Evolutionary conservation across 192 early-diverging fungal genomes (phyloP), one percentile per base, ranked within the genome.

Genomic region (Entophlyctis luteolus): DNA sequence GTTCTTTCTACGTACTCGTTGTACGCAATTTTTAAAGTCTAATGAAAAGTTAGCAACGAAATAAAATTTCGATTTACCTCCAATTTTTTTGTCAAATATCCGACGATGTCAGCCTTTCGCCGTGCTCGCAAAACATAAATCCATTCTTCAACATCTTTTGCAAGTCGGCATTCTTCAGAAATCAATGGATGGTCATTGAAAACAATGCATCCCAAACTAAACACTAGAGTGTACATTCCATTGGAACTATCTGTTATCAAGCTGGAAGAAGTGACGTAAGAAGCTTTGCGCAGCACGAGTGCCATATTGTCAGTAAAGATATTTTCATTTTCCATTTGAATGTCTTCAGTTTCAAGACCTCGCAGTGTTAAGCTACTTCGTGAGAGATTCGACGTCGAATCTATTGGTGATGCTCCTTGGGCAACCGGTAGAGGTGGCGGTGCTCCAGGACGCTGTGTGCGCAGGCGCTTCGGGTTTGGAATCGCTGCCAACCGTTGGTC

Each of bases 101-200:
- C 49, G 28, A 73, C 72, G 2, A 72, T 58, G 20, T 65, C 71
- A 36, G 36, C 58, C 25, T 67, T 62, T 48, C 71, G 65, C 36
- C 82, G 29, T 46, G 75, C 58, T 5, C 66, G 33, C 31, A 76
- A 48, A 4, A 55, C 36, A 1, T 49, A 45, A 23, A 80, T 76
- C 55, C 55, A 63, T 4, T 68, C 59, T 53, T 80, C 73, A 4
- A 84, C 35, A 18, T 75, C 56, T 23, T 59, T 71, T 2, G 72
- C 72, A 6, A 82, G 14, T 39, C 60, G 47, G 56, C 72, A 71
- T 63, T 84, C 82, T 22, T 76, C 70, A 5, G 68, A 58, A 71
- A 84, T 80, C 5, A 83, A 59, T 34, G 78, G 80, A 70, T 84
- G 82, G 16, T 80, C 72, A 2, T 20, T 20, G 27, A 84, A 72